phyloP scores from a whole-genome alignment of 2,329 filamentous ascomycete species.

The Atkinsonella texensis region DNA sequence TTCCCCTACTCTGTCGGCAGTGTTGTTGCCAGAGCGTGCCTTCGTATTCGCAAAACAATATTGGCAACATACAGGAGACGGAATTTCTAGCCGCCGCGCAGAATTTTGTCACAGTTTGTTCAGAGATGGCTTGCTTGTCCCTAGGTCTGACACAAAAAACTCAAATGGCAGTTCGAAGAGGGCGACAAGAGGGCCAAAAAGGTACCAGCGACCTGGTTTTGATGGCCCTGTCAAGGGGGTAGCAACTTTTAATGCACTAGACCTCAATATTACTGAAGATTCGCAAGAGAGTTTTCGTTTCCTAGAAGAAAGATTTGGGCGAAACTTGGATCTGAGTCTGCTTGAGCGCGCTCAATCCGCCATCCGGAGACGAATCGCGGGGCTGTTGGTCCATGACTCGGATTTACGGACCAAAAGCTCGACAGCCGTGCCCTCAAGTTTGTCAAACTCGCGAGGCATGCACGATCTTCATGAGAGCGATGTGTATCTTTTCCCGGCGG shows the following conservation, averaged over 20 bases:
- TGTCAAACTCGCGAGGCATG: slow-evolving; percentile 41
- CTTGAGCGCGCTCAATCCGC: slow-evolving; percentile 75
- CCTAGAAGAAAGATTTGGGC: slow-evolving; percentile 86
- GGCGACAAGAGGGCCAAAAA: slow-evolving; percentile 57
- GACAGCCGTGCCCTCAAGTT: slow-evolving; percentile 25
- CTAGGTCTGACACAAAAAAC: slow-evolving; percentile 15
- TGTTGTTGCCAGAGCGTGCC: slow-evolving; percentile 56
- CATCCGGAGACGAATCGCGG: slow-evolving; percentile 77
- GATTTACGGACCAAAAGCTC: slow-evolving; percentile 29
- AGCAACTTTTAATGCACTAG: slow-evolving; percentile 9
- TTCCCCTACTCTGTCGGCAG: slow-evolving; percentile 50
- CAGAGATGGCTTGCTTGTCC: slow-evolving; percentile 48
- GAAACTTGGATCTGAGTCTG: slow-evolving; percentile 73
- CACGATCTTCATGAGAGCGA: slow-evolving; percentile 68
- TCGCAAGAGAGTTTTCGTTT: slow-evolving; percentile 63
- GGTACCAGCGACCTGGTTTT: slow-evolving; percentile 53
- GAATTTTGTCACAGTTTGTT: slow-evolving; percentile 78
- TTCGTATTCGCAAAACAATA: slow-evolving; percentile 78
- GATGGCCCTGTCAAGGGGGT: slow-evolving; percentile 17
- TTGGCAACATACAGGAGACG: slow-evolving; percentile 94
- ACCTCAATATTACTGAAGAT: slow-evolving; percentile 20
- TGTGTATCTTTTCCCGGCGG: slow-evolving; percentile 76
- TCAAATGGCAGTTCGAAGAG: slow-evolving; percentile 21
- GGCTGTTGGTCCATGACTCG: slow-evolving; percentile 62
- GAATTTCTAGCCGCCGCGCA: slow-evolving; percentile 78